Percentiles rank a stretch among this genome's conserved stretches.
phyloP scores from a whole-genome alignment of 2,329 filamentous ascomycete species.

The Bisporella sp. region DNA sequence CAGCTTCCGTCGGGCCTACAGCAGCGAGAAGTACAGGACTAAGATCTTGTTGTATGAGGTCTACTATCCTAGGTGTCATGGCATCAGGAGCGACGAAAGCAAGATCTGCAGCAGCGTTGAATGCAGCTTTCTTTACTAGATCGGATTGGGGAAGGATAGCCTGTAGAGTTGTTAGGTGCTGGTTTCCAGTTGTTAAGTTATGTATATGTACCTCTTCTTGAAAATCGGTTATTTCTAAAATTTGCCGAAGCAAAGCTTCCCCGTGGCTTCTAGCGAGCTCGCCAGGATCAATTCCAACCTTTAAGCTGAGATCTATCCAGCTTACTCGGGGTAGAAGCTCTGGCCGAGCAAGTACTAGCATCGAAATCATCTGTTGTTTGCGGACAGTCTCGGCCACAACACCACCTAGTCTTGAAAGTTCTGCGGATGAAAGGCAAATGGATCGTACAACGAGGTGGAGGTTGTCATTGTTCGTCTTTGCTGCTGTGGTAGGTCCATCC shows the following conservation, averaged over 20 bases:
- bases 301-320: slow-evolving; percentile 87
- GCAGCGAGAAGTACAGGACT: slow-evolving; percentile 60
- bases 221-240: slow-evolving; percentile 44
- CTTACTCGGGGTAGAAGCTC: slow-evolving; percentile 70
- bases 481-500: slow-evolving; percentile 61
- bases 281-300: slow-evolving; percentile 76
- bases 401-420: slow-evolving; percentile 36
- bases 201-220: slow-evolving; percentile 43
- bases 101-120: slow-evolving; percentile 79
- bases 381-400: slow-evolving; percentile 42
- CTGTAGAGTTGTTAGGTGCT: background rate
- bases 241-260: slow-evolving; percentile 59
- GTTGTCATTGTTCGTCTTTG: slow-evolving; percentile 57
- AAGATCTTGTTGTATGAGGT: slow-evolving; percentile 68
- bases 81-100: slow-evolving; percentile 86
- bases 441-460: slow-evolving; percentile 55
- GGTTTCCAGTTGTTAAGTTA: background rate
- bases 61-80: slow-evolving; percentile 69
- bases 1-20: slow-evolving; percentile 81
- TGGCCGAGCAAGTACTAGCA: slow-evolving; percentile 71
- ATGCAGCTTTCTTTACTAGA: slow-evolving; percentile 62
- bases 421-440: slow-evolving; percentile 54
- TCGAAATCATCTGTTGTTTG: slow-evolving; percentile 64
- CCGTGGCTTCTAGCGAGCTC: slow-evolving; percentile 60
- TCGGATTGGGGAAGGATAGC: slow-evolving; percentile 23